Base-by-base conservation (phyloP, 148 eudicot genomes). In the Rhododendron henanense region DNA sequence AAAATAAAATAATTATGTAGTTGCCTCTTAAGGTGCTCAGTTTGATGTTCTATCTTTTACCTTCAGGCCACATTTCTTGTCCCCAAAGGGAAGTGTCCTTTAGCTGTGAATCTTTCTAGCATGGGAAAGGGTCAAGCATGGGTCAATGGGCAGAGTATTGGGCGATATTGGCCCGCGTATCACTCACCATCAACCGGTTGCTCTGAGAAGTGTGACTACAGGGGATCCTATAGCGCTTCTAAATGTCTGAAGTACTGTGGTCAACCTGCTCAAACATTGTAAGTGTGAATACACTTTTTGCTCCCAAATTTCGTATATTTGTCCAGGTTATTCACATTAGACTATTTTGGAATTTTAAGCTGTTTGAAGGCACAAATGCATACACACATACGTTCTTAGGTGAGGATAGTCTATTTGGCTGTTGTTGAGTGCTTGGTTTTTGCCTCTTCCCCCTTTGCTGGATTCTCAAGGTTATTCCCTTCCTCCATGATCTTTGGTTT, bases 81-180 rank as follows among this genome's bases (percentile, higher is more conserved):
- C 82, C 92, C 92, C 77, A 85, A 80, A 31, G 91, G 92, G 15
- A 87, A 53, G 31, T 90, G 89, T 47, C 92, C 93, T 13, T 33
- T 91, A 71, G 57, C 87, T 4, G 16, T 92, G 71, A 81, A 90
- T 81, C 91, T 92, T n/a, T 67, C 87, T 81, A 87, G 93, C 87
- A 92, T 92, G 93, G 93, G 93, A 50, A 92, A 92, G 47, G 93
- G 93, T 59, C 85, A 90, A 82, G 93, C 88, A 51, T 92, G 93
- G 93, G 86, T 92, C 21, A 92, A 92, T 48, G 92, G 92, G 31
- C 86, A 89, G 69, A 86, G 91, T 84, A 87, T 90, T 44, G 93
- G 93, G 75, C 84, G 93, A 78, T 92, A 92, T 59, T 92, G 93
- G 93, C 81, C 91, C 23, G 84, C 90, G 57, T 87, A 92, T 74